These are phyloP conservation scores for Trichophyton equinum DNA, from an alignment of 2,329 filamentous ascomycete species.

Conservation along the genomic window DNA sequence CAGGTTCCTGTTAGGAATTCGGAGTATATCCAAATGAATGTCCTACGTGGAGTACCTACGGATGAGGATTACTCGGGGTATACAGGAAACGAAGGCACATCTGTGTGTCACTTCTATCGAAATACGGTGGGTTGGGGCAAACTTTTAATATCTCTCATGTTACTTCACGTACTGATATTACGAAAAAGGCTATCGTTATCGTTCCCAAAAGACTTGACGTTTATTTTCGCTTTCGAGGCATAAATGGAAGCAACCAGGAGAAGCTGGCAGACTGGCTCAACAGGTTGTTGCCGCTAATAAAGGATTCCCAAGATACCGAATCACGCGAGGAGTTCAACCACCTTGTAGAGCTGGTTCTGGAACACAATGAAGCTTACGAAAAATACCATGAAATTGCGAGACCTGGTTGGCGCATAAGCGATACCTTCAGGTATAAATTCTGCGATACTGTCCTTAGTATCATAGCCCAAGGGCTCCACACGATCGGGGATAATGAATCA, in stretches of 20 bases:
- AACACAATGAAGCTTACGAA: neutral
- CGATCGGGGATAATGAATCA: neutral
- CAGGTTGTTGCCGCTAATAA: neutral
- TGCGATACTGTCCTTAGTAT: constrained; percentile 1
- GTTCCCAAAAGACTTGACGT: neutral
- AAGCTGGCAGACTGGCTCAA: neutral
- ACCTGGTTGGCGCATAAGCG: neutral
- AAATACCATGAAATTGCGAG: neutral
- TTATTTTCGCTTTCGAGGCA: neutral
- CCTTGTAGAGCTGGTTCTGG: neutral
- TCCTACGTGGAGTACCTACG: constrained; percentile 13
- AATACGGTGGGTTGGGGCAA: constrained; percentile 13
- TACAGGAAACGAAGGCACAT: constrained; percentile 19
- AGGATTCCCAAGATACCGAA: neutral
- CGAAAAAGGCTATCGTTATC: constrained; percentile 1
- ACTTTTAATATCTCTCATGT: neutral
- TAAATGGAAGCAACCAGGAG: neutral
- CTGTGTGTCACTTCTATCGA: constrained; percentile 17
- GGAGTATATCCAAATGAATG: constrained; percentile 10
- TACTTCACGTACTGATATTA: neutral
- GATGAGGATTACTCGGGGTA: constrained; percentile 16
- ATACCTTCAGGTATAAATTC: neutral
- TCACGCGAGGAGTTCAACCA: neutral
- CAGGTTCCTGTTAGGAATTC: constrained; percentile 2
- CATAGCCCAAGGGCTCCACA: neutral